Conservation (phyloP, 495 filamentous ascomycete genomes). For the Penicilliopsis zonata region DNA sequence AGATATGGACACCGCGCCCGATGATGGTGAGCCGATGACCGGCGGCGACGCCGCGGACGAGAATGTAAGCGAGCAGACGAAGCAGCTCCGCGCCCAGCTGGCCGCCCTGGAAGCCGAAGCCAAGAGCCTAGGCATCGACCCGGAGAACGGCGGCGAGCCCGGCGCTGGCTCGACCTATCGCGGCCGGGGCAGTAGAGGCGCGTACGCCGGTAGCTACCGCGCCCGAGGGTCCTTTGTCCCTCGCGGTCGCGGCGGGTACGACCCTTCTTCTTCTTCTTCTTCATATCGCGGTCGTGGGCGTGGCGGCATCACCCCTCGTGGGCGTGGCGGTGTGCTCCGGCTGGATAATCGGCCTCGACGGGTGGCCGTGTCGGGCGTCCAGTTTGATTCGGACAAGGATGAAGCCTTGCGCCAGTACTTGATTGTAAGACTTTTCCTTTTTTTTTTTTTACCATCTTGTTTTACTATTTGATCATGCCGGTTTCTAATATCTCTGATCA, state of each 20-base stretch:
- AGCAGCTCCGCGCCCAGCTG: constrained; percentile 64
- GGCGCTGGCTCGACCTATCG: constrained; percentile 24
- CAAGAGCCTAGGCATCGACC: constrained; percentile 62
- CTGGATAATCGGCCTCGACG: constrained; percentile 81
- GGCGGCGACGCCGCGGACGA: constrained; percentile 18
- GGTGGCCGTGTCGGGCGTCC: constrained; percentile 58
- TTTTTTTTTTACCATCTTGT: no score
- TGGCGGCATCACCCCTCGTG: constrained; percentile 37
- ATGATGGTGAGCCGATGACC: constrained; percentile 17
- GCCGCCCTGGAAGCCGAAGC: constrained; percentile 81
- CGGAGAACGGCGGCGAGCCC: constrained; percentile 24
- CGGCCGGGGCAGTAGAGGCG: constrained; percentile 32
- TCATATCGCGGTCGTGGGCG: constrained; percentile 42
- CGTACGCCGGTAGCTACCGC: constrained; percentile 18
- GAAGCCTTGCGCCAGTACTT: constrained; percentile 78
- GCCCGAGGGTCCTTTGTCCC: constrained; percentile 24
- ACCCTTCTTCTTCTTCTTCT: constrained; percentile 31
- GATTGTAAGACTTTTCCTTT: constrained; percentile 53
- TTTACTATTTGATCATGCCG: no score
- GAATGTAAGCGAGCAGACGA: constrained; percentile 46
- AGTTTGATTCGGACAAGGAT: constrained; percentile 59
- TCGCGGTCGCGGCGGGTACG: constrained; percentile 34
- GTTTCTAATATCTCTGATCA: constrained; percentile 24
- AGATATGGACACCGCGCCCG: constrained; percentile 6
- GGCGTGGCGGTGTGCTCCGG: constrained; percentile 53